Base-by-base conservation (phyloP, 129 eudicot genomes). In the Helianthus tuberosus region DNA sequence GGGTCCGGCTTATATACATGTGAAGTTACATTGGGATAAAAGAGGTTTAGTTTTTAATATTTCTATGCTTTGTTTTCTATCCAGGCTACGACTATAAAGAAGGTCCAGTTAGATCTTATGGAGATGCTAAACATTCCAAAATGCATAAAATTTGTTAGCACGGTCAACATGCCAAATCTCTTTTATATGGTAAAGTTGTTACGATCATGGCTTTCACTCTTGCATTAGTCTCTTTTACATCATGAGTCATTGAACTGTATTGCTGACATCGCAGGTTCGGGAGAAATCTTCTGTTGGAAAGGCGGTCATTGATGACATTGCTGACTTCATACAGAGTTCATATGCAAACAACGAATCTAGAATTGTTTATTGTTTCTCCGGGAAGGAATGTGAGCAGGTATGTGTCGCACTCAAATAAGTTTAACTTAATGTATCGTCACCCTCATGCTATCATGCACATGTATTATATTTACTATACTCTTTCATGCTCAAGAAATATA, bases 321-420 rank as follows among this genome's bases (percentile, higher is more conserved):
- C 96, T 64, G 96, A 95, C 57, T 95, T 85, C 74, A 87, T 95
- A 66, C 86, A 72, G 66, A 68, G 78, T 48, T 91, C 97, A 51
- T 91, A 91, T 82, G 82, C 92, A 64, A 89, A 91, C 74, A 89
- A 87, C 64, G 97, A 95, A 86, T 95, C 99, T 73, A 96, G 99
- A 75, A 95, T 95, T 29, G 92, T 95, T 35, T 95, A 95, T 77
- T 95, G 97, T 82, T 95, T 95, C 79, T 88, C 99, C 15, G 72
- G 99, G 25, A 95, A 86, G 83, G 97, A 91, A 81, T 91, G 99
- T 66, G 97, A 95, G 74, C 99, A 91, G 99, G 99, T 94, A 25
- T 67, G 74, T 46, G 44, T 52, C 11, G 38, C 36, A 38, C 75
- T 52, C 51, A 36, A 41, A 8, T 69, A 14, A 38, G 16, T 78